Conservation (phyloP, 148 eudicot genomes). For the Linanthus parryae region DNA sequence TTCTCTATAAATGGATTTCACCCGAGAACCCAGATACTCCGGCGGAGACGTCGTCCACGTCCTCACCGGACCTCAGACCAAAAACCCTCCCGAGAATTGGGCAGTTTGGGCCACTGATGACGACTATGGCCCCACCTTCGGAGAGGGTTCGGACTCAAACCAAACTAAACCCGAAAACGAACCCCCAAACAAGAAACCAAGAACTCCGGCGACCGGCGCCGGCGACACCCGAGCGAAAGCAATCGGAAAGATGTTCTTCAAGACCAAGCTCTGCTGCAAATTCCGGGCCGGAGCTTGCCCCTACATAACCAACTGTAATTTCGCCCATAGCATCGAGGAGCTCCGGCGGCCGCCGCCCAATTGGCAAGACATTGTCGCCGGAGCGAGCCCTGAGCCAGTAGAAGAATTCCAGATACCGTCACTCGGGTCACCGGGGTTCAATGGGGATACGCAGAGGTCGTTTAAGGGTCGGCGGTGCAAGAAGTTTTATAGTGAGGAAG, state of each 20-base stretch:
- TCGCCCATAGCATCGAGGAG: slow-evolving; percentile 89
- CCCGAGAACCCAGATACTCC: too few species aligned
- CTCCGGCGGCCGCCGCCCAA: slow-evolving; percentile 87
- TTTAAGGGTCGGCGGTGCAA: slow-evolving; percentile 88
- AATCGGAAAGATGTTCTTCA: slow-evolving; percentile 94
- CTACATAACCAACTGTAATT: slow-evolving; percentile 82
- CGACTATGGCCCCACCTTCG: slow-evolving; percentile 34
- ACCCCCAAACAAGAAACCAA: slow-evolving; percentile 61
- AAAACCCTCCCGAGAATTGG: slow-evolving; percentile 30
- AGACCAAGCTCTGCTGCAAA: slow-evolving; percentile 86
- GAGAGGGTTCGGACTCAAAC: slow-evolving; percentile 28
- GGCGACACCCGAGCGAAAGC: slow-evolving; percentile 67
- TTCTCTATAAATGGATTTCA: too few species aligned
- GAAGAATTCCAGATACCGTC: slow-evolving; percentile 87
- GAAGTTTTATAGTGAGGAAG: slow-evolving; percentile 83
- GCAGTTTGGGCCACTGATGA: slow-evolving; percentile 54
- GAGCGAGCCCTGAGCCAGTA: slow-evolving; percentile 47
- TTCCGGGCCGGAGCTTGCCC: slow-evolving; percentile 90
- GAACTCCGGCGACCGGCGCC: slow-evolving; percentile 27
- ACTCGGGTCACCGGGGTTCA: slow-evolving; percentile 35
- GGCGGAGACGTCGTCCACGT: slow-evolving; percentile 40
- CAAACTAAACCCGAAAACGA: slow-evolving; percentile 40
- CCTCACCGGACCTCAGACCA: slow-evolving; percentile 21
- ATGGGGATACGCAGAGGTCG: slow-evolving; percentile 65
- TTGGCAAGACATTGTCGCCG: slow-evolving; percentile 96